Evolutionary conservation across 2,329 filamentous ascomycete genomes (phyloP).

Genomic region (Neurospora crassa): DNA sequence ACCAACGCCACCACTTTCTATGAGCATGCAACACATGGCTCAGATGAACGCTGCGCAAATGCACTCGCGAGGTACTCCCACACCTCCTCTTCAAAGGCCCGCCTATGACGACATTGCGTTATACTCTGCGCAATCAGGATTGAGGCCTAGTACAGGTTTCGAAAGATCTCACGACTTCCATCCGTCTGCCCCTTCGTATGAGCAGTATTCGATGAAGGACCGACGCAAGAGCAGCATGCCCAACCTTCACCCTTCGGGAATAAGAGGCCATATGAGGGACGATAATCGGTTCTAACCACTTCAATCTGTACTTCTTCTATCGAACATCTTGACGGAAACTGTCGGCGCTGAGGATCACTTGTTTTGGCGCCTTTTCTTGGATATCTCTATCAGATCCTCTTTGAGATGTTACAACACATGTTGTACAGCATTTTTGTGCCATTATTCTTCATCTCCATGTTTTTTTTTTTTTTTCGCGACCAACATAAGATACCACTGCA

Average conservation of each 20-base stretch:
- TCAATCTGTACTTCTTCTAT: background rate
- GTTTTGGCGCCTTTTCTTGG: background rate
- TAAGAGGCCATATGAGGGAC: background rate
- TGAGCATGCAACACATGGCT: slow-evolving; percentile 22
- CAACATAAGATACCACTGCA: background rate
- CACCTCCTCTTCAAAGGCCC: slow-evolving; percentile 33
- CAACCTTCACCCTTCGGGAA: background rate
- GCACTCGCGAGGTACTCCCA: slow-evolving; percentile 28
- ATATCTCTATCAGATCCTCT: background rate
- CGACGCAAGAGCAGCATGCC: background rate
- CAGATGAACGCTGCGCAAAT: slow-evolving; percentile 20
- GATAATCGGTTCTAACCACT: background rate
- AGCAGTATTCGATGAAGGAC: background rate
- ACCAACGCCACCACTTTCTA: slow-evolving; percentile 38
- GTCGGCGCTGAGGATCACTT: background rate
- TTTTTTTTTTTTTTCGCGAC: background rate
- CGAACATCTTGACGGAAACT: background rate
- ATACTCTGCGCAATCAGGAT: background rate
- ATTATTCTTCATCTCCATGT: background rate
- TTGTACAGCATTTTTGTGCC: background rate
- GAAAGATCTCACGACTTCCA: slow-evolving; percentile 10
- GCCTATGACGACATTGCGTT: background rate
- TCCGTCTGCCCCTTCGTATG: slow-evolving; percentile 5
- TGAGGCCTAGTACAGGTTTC: background rate
- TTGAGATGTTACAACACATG: background rate